Evolutionary conservation across 2,329 filamentous ascomycete genomes (phyloP).

Genomic region (Fusarium veterinarium): DNA sequence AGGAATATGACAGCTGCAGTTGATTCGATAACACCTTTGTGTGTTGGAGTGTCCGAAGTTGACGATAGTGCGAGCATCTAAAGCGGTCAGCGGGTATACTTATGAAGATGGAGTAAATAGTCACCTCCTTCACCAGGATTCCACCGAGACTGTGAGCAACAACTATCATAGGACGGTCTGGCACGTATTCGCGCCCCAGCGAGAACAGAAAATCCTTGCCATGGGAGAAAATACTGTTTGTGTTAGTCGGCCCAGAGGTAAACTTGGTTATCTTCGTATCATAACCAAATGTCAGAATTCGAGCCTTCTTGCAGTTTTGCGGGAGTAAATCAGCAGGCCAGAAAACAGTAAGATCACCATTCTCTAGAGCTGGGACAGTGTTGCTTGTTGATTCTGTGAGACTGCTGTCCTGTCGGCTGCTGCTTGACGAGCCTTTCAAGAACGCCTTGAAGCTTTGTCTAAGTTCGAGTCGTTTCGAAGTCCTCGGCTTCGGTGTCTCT

Average conservation of each 20-base stretch:
- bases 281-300: slow-evolving; percentile 24
- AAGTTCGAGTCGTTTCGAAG: neutral
- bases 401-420: neutral
- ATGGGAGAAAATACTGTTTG: slow-evolving; percentile 19
- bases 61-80: slow-evolving; percentile 22
- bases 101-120: rapidly evolving
- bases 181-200: neutral
- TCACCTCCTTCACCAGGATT: slow-evolving; percentile 25
- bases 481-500: rapidly evolving
- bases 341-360: neutral
- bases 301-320: neutral
- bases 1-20: slow-evolving; percentile 49
- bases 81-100: neutral
- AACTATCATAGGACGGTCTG: slow-evolving; percentile 2
- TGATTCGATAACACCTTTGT: slow-evolving; percentile 35
- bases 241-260: neutral
- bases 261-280: slow-evolving; percentile 32
- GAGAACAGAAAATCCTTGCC: slow-evolving; percentile 24
- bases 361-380: neutral
- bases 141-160: slow-evolving; percentile 23
- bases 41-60: neutral
- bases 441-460: neutral
- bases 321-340: slow-evolving; percentile 26
- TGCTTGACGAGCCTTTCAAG: neutral
- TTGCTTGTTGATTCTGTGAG: too few species aligned